phyloP scores from a whole-genome alignment of 164 flowering plant species.

The Stephania japonica region DNA sequence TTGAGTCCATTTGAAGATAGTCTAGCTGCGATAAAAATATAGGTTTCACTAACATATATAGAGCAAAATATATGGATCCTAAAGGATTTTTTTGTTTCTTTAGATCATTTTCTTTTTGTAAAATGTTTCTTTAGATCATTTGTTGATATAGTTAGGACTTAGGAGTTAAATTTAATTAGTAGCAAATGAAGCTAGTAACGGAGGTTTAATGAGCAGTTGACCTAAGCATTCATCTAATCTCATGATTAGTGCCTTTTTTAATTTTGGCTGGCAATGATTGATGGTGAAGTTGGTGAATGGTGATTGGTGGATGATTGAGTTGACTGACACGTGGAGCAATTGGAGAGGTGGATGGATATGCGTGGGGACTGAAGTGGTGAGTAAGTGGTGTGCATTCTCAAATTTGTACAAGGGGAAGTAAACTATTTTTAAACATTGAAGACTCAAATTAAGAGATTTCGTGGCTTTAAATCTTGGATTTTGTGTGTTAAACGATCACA shows the following conservation, averaged over 20 bases:
- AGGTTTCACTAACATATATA: too few relatives aligned
- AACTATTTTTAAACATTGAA: not conserved
- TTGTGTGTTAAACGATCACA: too few relatives aligned
- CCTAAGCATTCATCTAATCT: not conserved
- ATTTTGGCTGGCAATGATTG: not conserved
- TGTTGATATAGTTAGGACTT: too few relatives aligned
- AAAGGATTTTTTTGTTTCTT: too few relatives aligned
- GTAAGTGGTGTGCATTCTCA: not conserved
- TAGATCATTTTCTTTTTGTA: too few relatives aligned
- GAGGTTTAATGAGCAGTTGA: conserved; percentile 1
- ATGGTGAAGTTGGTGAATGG: not conserved
- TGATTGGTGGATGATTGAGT: not conserved
- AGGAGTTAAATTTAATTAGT: too few relatives aligned
- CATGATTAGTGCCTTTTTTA: not conserved
- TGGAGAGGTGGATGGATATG: not conserved
- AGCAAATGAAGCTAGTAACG: not conserved
- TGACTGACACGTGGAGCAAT: not conserved
- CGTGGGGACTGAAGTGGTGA: not conserved
- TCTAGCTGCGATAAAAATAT: too few relatives aligned
- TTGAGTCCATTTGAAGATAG: too few relatives aligned
- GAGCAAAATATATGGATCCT: too few relatives aligned
- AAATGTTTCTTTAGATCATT: too few relatives aligned
- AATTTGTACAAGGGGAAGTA: not conserved
- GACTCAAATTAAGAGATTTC: too few relatives aligned
- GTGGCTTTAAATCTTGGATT: too few relatives aligned